These are phyloP conservation scores for Mortierella sp. DNA, from an alignment of 371 early-diverging fungal genomes.

Conservation along the genomic window DNA sequence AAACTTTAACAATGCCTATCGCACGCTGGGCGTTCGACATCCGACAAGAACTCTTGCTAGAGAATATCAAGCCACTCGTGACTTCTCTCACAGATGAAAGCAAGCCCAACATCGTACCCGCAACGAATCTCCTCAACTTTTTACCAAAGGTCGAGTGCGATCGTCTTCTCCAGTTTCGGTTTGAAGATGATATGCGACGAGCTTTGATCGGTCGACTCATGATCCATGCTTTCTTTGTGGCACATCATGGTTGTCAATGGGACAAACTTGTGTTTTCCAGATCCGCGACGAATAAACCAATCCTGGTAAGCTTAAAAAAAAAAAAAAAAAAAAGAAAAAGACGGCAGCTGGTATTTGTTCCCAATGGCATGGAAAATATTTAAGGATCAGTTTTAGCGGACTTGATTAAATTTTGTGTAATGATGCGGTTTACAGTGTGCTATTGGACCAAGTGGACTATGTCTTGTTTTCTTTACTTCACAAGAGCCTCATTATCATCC, in stretches of 20 bases:
- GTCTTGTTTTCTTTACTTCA: too few relatives aligned
- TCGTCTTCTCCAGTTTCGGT: slow-evolving; percentile 31
- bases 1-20: slow-evolving; percentile 32
- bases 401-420: slow-evolving; percentile 11
- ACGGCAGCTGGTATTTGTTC: neutral
- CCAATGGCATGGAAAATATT: neutral
- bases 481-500: too few relatives aligned
- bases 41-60: slow-evolving; percentile 45
- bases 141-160: slow-evolving; percentile 46
- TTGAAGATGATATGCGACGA: slow-evolving; percentile 46
- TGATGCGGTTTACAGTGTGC: neutral
- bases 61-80: slow-evolving; percentile 41
- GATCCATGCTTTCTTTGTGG: slow-evolving; percentile 52
- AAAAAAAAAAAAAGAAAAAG: neutral
- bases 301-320: slow-evolving; percentile 31
- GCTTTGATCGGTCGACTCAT: slow-evolving; percentile 47
- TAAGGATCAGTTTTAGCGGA: neutral
- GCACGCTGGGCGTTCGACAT: slow-evolving; percentile 57
- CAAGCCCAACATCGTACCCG: slow-evolving; percentile 44
- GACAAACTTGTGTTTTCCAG: slow-evolving; percentile 38
- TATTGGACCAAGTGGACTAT: too few relatives aligned
- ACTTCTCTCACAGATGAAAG: slow-evolving; percentile 40
- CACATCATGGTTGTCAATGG: slow-evolving; percentile 37
- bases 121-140: slow-evolving; percentile 47
- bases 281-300: slow-evolving; percentile 38